phyloP scores from a whole-genome alignment of 73 alveolate genomes.

The Paramecium caudatum region DNA sequence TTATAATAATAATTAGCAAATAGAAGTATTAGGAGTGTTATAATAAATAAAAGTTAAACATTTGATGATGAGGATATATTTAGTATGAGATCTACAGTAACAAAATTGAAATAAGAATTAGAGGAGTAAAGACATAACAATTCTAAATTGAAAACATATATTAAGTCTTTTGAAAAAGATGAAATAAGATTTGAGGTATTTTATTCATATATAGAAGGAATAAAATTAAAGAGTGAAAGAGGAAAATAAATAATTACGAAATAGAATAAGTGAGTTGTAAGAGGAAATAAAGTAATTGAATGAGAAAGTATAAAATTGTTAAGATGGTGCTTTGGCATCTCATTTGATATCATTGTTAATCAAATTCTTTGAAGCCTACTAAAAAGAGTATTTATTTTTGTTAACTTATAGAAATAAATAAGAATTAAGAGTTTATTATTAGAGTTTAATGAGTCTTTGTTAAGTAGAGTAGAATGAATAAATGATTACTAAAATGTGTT shows the following conservation, averaged over 20 bases:
- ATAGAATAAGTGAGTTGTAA: background rate
- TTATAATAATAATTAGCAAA: background rate
- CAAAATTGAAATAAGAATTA: constrained; percentile 38
- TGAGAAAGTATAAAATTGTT: background rate
- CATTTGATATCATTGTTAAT: constrained; percentile 41
- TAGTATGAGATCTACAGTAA: background rate
- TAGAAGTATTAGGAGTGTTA: background rate
- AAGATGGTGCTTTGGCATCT: constrained; percentile 34
- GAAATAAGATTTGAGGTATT: constrained; percentile 34
- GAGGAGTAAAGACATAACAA: background rate
- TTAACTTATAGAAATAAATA: constrained; percentile 43
- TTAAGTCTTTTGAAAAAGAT: constrained; percentile 13
- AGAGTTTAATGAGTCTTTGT: constrained; percentile 17
- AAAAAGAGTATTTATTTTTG: constrained; percentile 27
- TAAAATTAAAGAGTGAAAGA: constrained; percentile 30
- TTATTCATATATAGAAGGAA: background rate
- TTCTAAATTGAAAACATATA: background rate
- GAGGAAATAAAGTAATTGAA: constrained; percentile 30
- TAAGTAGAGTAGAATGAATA: background rate
- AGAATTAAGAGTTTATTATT: constrained; percentile 1
- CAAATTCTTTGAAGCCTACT: constrained; percentile 35
- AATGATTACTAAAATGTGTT: background rate
- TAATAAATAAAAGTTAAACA: constrained; percentile 19
- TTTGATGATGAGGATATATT: constrained; percentile 35
- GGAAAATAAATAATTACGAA: constrained; percentile 1